Evolutionary conservation across 495 filamentous ascomycete species (phyloP).

Genomic region (Daldinia concentrica): DNA sequence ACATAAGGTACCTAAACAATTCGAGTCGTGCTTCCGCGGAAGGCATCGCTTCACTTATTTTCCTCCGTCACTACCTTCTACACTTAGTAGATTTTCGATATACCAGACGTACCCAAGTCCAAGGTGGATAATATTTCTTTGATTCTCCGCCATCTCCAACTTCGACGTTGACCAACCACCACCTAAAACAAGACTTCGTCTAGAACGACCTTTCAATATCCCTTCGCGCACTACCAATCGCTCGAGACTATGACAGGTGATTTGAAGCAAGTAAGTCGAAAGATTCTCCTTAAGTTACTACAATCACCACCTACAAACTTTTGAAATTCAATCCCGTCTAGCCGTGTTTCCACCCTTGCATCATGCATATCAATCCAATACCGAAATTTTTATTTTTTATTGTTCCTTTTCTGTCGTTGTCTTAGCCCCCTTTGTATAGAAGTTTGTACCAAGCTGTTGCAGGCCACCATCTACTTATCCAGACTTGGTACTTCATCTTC

Average conservation of each 20-base stretch:
- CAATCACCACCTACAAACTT: not conserved
- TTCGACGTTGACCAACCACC: not conserved
- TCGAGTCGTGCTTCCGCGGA: conserved; percentile 26
- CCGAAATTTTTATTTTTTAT: conserved; percentile 2
- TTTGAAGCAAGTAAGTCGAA: conserved; percentile 32
- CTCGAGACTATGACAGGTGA: conserved; percentile 16
- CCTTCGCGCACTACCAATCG: conserved; percentile 3
- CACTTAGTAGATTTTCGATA: not conserved
- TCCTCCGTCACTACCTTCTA: conserved; percentile 11
- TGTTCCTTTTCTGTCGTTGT: conserved; percentile 14
- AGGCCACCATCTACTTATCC: not conserved
- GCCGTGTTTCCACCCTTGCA: not conserved
- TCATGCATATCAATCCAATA: conserved; percentile 8
- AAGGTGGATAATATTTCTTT: conserved; percentile 16
- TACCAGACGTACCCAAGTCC: not conserved
- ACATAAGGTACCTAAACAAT: conserved; percentile 1
- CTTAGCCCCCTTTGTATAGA: conserved; percentile 35
- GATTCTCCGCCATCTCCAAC: conserved; percentile 17
- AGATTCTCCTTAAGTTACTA: not conserved
- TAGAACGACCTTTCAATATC: not conserved
- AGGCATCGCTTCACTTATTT: conserved; percentile 18
- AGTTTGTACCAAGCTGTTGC: not conserved
- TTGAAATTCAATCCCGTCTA: not conserved
- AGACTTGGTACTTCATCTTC: conserved; percentile 9
- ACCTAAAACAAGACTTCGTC: conserved; percentile 10